Evolutionary conservation across 768 basidiomycete species (phyloP).

Genomic region (Serendipita sp.): DNA sequence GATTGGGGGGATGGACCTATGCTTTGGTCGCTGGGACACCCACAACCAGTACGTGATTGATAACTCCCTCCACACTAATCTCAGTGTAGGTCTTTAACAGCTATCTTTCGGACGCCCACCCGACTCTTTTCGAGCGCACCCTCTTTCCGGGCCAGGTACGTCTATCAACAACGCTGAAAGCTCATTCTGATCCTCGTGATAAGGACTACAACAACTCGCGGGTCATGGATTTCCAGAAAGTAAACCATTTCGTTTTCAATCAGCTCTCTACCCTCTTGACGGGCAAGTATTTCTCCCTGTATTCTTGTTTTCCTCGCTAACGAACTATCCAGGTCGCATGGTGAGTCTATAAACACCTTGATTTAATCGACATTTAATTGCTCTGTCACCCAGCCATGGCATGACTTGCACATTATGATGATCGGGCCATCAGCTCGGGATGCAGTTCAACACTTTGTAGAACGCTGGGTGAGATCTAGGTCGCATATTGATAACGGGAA

Average conservation of each 20-base stretch:
- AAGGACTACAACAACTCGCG: slow-evolving; percentile 89
- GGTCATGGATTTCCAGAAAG: slow-evolving; percentile 64
- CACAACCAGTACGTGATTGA: slow-evolving; percentile 37
- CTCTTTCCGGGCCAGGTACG: slow-evolving; percentile 60
- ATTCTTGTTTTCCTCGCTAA: neutral
- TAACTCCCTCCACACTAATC: neutral
- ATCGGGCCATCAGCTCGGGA: slow-evolving; percentile 73
- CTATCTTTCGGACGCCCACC: slow-evolving; percentile 84
- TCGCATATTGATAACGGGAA: neutral
- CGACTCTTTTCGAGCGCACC: slow-evolving; percentile 61
- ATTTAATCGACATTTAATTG: neutral
- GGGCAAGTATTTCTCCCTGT: slow-evolving; percentile 22
- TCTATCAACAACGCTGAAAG: neutral
- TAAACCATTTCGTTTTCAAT: slow-evolving; percentile 59
- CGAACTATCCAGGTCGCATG: neutral
- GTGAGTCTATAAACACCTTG: neutral
- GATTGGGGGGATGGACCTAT: slow-evolving; percentile 88
- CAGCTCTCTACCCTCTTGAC: slow-evolving; percentile 48
- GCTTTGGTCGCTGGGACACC: slow-evolving; percentile 96
- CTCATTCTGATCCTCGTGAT: neutral
- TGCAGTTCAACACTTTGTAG: slow-evolving; percentile 85
- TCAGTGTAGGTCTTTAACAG: slow-evolving; percentile 9
- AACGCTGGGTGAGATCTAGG: slow-evolving; percentile 37
- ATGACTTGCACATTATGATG: slow-evolving; percentile 56
- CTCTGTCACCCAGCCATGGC: neutral